These are phyloP conservation scores for Marvania coccoides DNA, from an alignment of 139 green algal species.

Conservation along the genomic window DNA sequence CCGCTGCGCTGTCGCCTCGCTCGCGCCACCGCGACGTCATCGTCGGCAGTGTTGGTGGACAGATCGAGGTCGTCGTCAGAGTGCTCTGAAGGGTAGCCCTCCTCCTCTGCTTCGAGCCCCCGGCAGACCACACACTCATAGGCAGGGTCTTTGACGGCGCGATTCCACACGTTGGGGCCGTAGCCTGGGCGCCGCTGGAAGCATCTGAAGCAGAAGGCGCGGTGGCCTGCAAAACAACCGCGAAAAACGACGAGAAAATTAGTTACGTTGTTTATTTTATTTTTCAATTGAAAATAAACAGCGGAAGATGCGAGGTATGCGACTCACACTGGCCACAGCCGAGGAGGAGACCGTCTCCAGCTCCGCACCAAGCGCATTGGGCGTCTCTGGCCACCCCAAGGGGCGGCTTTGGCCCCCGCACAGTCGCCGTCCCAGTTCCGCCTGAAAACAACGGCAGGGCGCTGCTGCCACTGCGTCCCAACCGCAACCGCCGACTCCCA, in stretches of 20 bases:
- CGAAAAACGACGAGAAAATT: neutral
- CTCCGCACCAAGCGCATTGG: slow-evolving; percentile 1
- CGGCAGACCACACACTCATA: slow-evolving; percentile 23
- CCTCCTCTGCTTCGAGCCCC: slow-evolving; percentile 11
- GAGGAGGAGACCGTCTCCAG: slow-evolving; percentile 1
- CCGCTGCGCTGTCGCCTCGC: neutral
- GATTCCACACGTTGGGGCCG: slow-evolving; percentile 26
- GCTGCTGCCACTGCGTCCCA: too few species aligned
- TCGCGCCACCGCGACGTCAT: neutral
- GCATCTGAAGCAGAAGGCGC: slow-evolving; percentile 36
- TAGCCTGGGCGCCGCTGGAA: slow-evolving; percentile 20
- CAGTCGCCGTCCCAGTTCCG: too few species aligned
- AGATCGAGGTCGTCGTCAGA: too few species aligned
- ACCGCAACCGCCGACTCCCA: too few species aligned
- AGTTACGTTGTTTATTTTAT: too few species aligned
- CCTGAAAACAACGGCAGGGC: too few species aligned
- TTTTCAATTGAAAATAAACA: neutral
- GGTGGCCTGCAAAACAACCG: slow-evolving; percentile 3
- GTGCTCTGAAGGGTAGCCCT: too few species aligned
- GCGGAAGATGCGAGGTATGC: neutral
- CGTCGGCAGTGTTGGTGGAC: slow-evolving; percentile 4
- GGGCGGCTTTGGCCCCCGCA: too few species aligned
- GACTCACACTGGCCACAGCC: neutral
- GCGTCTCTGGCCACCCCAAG: neutral
- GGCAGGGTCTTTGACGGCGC: slow-evolving; percentile 13